Base-by-base conservation (phyloP, 441 rosid genomes). In the Viola pubescens region DNA sequence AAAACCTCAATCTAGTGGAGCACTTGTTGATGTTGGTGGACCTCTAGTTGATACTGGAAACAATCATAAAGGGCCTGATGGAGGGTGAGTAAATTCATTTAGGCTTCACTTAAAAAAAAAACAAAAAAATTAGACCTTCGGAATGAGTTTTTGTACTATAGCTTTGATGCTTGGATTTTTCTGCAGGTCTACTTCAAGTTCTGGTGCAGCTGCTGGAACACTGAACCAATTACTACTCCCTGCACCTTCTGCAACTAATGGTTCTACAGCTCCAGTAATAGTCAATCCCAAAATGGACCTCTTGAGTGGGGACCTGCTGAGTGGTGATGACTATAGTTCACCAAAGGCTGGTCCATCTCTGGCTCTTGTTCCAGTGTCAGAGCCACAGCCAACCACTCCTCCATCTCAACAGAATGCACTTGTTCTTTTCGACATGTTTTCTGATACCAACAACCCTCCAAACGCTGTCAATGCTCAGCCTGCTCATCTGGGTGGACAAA, bases 231-330 rank as follows among this genome's bases (percentile, higher is more conserved):
- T 84, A 63, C 66, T 80, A 50, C 94, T 90, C 66, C 87, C 96
- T 47, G 95, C 92, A 51, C 91, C 96, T 37, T 82, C 95, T 64
- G 56, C 73, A 64, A 61, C 82, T 59, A 87, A 82, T 61, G 88
- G 94, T 64, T 41, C 84, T 61, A 63, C 75, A 54, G 61, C 82
- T 74, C 49, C 70, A 50, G 68, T 75, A 34, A 61, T 76, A 50
- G 80, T 72, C 54, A 74, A 79, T 77, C 77, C 90, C 44, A 91
- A 82, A 73, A 73, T 91, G 64, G 99, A 94, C 72, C 84, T 94
- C 53, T 87, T 94, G 74, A 92, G 96, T 62, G 98, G 96, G 64
- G 98, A 89, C 70, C 84, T 89, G 52, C 82, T 88, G 69, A 90
- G 95, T 63, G 97, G 95, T 40, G 97, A 94, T 73, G 84, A 82